Evolutionary conservation across 83 land plant species (phyloP).

Genomic region (Diphasiastrum complanatum): DNA sequence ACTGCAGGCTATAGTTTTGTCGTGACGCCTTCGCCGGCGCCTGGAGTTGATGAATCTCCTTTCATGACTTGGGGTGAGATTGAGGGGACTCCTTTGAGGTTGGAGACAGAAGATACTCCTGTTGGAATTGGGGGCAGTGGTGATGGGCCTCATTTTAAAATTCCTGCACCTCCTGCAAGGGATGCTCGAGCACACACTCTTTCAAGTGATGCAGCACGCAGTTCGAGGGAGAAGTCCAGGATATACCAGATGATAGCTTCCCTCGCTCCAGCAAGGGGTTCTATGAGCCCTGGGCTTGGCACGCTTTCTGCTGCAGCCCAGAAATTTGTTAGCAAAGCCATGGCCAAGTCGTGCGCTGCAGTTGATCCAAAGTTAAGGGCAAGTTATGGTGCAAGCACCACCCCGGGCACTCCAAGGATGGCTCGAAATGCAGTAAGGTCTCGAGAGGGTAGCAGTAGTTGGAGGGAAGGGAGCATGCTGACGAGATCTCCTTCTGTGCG

Average conservation of each 20-base stretch:
- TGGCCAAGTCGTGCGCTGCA: slow-evolving; percentile 58
- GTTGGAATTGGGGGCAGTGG: slow-evolving; percentile 67
- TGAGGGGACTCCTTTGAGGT: slow-evolving; percentile 88
- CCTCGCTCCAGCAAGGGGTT: slow-evolving; percentile 60
- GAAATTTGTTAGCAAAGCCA: slow-evolving; percentile 91
- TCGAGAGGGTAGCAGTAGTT: slow-evolving; percentile 47
- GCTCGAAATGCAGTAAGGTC: slow-evolving; percentile 52
- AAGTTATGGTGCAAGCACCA: slow-evolving; percentile 74
- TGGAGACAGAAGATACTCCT: slow-evolving; percentile 79
- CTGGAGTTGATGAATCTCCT: slow-evolving; percentile 93
- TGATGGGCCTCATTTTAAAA: slow-evolving; percentile 84
- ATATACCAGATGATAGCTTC: slow-evolving; percentile 55
- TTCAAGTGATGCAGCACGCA: slow-evolving; percentile 89
- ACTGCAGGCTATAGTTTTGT: slow-evolving; percentile 80
- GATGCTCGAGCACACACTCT: slow-evolving; percentile 83
- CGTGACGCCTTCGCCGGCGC: slow-evolving; percentile 89
- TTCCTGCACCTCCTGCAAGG: slow-evolving; percentile 74
- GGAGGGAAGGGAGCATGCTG: slow-evolving; percentile 27
- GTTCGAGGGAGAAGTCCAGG: slow-evolving; percentile 73
- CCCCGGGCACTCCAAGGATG: slow-evolving; percentile 54
- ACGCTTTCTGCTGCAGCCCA: slow-evolving; percentile 88
- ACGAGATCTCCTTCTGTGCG: slow-evolving; percentile 27
- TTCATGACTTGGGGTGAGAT: slow-evolving; percentile 99
- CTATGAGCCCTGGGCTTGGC: slow-evolving; percentile 56
- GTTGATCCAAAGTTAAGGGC: slow-evolving; percentile 92